Evolutionary conservation across 2,329 filamentous ascomycete species (phyloP).

Genomic region (Aspergillus awamori): DNA sequence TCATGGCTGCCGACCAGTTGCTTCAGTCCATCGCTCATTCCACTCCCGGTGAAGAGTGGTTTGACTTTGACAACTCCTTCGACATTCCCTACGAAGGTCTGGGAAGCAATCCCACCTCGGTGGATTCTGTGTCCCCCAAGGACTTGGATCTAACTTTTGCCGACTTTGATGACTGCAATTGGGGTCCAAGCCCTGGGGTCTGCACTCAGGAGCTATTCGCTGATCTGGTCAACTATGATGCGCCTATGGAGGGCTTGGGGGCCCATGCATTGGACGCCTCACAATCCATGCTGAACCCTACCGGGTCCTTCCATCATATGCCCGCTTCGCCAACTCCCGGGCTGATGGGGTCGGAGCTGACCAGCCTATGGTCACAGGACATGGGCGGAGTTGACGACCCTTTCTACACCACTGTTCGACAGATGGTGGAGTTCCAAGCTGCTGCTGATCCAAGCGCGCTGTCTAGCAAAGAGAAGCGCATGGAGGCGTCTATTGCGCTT

Average conservation of each 20-base stretch:
- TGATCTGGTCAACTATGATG: slow-evolving; percentile 28
- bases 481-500: slow-evolving; percentile 45
- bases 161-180: slow-evolving; percentile 27
- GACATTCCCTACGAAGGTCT: slow-evolving; percentile 32
- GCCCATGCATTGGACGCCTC: slow-evolving; percentile 20
- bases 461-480: slow-evolving; percentile 45
- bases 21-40: slow-evolving; percentile 28
- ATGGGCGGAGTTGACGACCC: slow-evolving; percentile 17
- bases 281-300: slow-evolving; percentile 21
- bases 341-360: slow-evolving; percentile 8
- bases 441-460: slow-evolving; percentile 37
- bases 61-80: slow-evolving; percentile 41
- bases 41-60: slow-evolving; percentile 30
- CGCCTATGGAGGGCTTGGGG: slow-evolving; percentile 22
- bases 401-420: slow-evolving; percentile 28
- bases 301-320: slow-evolving; percentile 14
- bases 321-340: slow-evolving; percentile 9
- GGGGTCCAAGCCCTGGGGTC: slow-evolving; percentile 23
- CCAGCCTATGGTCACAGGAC: slow-evolving; percentile 17
- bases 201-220: slow-evolving; percentile 28
- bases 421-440: slow-evolving; percentile 43
- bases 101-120: slow-evolving; percentile 34
- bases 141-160: slow-evolving; percentile 33
- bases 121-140: slow-evolving; percentile 34
- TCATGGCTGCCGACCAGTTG: slow-evolving; percentile 34